phyloP scores from a whole-genome alignment of 345 rosid species.

The Heritiera fomes region DNA sequence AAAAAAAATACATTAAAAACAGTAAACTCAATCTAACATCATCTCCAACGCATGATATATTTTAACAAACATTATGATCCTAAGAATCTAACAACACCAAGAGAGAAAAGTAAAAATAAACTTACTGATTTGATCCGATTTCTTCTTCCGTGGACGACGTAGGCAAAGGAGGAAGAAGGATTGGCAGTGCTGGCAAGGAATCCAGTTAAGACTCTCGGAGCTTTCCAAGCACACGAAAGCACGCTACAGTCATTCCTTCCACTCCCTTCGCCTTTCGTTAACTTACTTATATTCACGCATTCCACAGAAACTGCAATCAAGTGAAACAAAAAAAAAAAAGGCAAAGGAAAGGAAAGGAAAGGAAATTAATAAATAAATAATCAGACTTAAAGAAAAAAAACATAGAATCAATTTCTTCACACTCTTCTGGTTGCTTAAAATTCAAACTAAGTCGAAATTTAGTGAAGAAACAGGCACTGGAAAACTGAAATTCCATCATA shows the following conservation, averaged over 20 bases:
- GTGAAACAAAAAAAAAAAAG: slow-evolving; percentile 18
- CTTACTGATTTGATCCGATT: slow-evolving; percentile 13
- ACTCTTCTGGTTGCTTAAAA: neutral
- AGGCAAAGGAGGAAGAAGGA: slow-evolving; percentile 45
- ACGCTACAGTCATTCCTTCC: slow-evolving; percentile 70
- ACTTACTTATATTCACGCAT: slow-evolving; percentile 76
- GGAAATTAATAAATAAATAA: neutral
- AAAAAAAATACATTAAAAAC: neutral
- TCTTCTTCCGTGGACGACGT: slow-evolving; percentile 32
- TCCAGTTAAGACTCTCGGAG: slow-evolving; percentile 85
- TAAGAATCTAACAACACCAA: neutral
- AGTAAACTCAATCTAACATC: neutral
- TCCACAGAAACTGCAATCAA: slow-evolving; percentile 68
- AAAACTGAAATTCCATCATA: slow-evolving; percentile 12
- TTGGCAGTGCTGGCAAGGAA: slow-evolving; percentile 83
- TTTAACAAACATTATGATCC: neutral
- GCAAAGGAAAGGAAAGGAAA: neutral
- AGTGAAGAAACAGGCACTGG: neutral
- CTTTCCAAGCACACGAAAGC: slow-evolving; percentile 88
- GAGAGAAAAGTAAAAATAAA: neutral
- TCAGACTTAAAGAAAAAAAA: neutral
- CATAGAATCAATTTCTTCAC: neutral
- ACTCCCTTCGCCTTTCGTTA: slow-evolving; percentile 68
- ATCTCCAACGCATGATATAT: neutral
- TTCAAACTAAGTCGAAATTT: neutral